Evolutionary conservation across 176 grass and related monocot genomes (phyloP).

Genomic region (Poa pratensis): DNA sequence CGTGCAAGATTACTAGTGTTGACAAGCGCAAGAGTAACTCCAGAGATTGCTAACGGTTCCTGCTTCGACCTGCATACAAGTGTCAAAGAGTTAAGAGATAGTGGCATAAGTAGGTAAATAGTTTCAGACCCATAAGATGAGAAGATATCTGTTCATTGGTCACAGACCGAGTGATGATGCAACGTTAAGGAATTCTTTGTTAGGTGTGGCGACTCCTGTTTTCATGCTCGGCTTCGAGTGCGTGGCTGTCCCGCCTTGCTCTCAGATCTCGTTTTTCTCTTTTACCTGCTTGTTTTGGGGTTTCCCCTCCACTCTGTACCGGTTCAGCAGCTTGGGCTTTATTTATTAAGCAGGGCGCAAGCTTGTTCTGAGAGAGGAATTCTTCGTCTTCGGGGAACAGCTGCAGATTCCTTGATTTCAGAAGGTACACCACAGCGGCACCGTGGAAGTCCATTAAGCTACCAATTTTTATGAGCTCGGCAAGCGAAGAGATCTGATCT

Average conservation of each 20-base stretch:
- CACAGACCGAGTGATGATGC: neutral
- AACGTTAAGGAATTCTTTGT: too few species aligned
- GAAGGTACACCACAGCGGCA: conserved; percentile 52
- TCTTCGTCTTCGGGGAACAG: conserved; percentile 65
- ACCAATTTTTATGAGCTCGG: conserved; percentile 55
- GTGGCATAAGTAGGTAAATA: neutral
- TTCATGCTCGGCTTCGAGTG: too few species aligned
- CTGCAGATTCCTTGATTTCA: conserved; percentile 72
- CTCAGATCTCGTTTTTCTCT: too few species aligned
- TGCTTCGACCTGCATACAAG: neutral
- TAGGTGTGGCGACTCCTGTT: too few species aligned
- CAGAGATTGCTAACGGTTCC: neutral
- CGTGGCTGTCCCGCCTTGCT: too few species aligned
- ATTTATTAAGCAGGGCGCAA: neutral
- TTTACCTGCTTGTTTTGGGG: too few species aligned
- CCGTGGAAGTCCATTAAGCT: conserved; percentile 61
- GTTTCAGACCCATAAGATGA: neutral
- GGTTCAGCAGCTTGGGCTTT: too few species aligned
- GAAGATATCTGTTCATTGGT: neutral
- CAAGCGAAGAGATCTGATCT: conserved; percentile 50
- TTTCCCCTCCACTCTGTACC: too few species aligned
- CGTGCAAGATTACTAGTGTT: too few species aligned
- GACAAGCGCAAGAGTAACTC: neutral
- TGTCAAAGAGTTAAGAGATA: neutral
- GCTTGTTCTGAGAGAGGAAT: conserved; percentile 30